phyloP scores from a whole-genome alignment of 352 stramenopile species.

The Phytopythium sindhum region DNA sequence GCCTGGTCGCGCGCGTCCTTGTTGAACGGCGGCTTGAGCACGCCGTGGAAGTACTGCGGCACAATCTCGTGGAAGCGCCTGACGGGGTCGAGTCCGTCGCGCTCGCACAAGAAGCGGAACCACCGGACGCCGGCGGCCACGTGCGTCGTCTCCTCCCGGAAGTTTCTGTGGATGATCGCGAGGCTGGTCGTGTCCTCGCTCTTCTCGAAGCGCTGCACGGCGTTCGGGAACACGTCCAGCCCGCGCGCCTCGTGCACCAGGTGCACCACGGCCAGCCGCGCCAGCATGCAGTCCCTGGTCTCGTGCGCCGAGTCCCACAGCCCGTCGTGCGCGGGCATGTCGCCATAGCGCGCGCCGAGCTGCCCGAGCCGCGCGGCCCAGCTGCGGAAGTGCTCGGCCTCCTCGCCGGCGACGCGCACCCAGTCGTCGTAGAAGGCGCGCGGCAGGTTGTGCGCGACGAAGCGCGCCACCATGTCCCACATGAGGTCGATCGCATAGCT shows the following conservation, averaged over 20 bases:
- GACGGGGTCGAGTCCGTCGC: slow-evolving; percentile 26
- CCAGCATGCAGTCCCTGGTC: slow-evolving; percentile 30
- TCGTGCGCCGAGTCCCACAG: slow-evolving; percentile 54
- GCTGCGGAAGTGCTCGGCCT: slow-evolving; percentile 47
- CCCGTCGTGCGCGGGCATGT: slow-evolving; percentile 39
- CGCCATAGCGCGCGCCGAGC: slow-evolving; percentile 47
- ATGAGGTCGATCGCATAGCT: slow-evolving; percentile 65
- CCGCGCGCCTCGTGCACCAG: slow-evolving; percentile 57
- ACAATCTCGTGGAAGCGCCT: slow-evolving; percentile 49
- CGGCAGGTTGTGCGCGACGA: slow-evolving; percentile 38
- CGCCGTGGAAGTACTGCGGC: slow-evolving; percentile 42
- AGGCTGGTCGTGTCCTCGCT: slow-evolving; percentile 34
- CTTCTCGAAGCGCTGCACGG: slow-evolving; percentile 42
- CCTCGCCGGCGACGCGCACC: slow-evolving; percentile 46
- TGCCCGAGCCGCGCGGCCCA: slow-evolving; percentile 45
- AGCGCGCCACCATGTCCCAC: slow-evolving; percentile 62
- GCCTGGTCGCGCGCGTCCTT: slow-evolving; percentile 40
- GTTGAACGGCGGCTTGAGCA: slow-evolving; percentile 60
- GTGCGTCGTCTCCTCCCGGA: slow-evolving; percentile 49
- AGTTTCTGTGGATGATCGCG: slow-evolving; percentile 47
- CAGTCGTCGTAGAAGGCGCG: slow-evolving; percentile 60
- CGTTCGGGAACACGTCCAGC: slow-evolving; percentile 49
- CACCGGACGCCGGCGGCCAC: slow-evolving; percentile 37
- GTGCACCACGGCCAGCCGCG: slow-evolving; percentile 50
- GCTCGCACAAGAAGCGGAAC: slow-evolving; percentile 39